phyloP scores from a whole-genome alignment of 2,329 filamentous ascomycete genomes.

The Keithomyces neogunnii region DNA sequence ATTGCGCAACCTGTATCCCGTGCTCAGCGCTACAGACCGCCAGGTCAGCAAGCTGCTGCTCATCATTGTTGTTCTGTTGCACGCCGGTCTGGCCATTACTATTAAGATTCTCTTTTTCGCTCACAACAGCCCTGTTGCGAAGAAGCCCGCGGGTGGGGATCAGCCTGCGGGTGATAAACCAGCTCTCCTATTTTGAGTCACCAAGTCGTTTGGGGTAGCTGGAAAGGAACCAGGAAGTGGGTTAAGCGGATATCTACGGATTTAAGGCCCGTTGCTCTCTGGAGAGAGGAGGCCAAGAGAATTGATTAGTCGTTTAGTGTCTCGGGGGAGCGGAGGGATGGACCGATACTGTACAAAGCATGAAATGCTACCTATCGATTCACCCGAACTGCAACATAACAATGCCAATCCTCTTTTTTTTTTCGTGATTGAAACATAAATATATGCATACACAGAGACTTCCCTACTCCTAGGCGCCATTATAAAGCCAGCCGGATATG shows the following conservation, averaged over 20 bases:
- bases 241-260: too few species aligned
- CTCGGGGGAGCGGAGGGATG: background rate
- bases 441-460: too few species aligned
- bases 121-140: slow-evolving; percentile 49
- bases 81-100: slow-evolving; percentile 82
- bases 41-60: slow-evolving; percentile 86
- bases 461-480: background rate
- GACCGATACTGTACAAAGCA: background rate
- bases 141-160: slow-evolving; percentile 27
- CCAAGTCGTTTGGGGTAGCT: too few species aligned
- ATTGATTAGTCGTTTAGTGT: background rate
- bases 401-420: background rate
- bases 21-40: slow-evolving; percentile 84
- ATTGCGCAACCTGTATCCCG: slow-evolving; percentile 79
- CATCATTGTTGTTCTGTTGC: slow-evolving; percentile 73
- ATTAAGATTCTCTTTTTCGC: slow-evolving; percentile 98
- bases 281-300: background rate
- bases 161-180: slow-evolving; percentile 15
- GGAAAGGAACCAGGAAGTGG: too few species aligned
- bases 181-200: slow-evolving; percentile 11
- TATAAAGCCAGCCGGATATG: slow-evolving; percentile 15
- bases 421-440: background rate
- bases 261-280: too few species aligned
- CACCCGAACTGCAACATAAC: background rate
- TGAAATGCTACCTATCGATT: background rate